Conservation (phyloP, 208 protist genomes). For the Jaenimonas drosophilae region DNA sequence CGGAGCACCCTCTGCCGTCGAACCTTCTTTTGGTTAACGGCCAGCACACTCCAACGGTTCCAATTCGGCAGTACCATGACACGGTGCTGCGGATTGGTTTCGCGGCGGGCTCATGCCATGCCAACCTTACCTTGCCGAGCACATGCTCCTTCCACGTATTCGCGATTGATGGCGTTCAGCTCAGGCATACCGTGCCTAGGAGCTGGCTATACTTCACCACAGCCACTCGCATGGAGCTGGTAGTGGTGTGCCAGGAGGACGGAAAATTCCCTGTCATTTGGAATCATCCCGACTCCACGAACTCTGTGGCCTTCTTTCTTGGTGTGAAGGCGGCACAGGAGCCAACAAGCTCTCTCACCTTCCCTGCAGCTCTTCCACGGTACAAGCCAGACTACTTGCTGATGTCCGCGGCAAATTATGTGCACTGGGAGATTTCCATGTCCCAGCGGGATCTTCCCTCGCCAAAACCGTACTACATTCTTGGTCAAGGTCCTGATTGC, state of each 20-base stretch:
- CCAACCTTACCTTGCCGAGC: conserved; percentile 58
- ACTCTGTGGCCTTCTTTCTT: conserved; percentile 54
- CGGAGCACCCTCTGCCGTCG: conserved; percentile 20
- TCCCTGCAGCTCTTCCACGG: conserved; percentile 30
- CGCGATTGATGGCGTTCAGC: conserved; percentile 64
- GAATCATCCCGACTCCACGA: too few species aligned
- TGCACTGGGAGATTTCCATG: conserved; percentile 53
- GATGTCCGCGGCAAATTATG: too few species aligned
- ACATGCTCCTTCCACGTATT: conserved; percentile 47
- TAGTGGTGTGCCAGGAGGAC: conserved; percentile 32
- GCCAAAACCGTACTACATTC: conserved; percentile 42
- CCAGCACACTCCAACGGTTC: conserved; percentile 60
- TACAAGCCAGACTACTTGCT: conserved; percentile 40
- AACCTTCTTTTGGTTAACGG: conserved; percentile 86
- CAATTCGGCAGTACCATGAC: conserved; percentile 15
- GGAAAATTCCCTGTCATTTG: conserved; percentile 44
- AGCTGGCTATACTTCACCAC: conserved; percentile 78
- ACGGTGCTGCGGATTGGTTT: conserved; percentile 61
- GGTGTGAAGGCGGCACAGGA: too few species aligned
- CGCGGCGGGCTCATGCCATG: conserved; percentile 62
- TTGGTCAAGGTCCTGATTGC: conserved; percentile 65
- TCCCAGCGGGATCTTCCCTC: conserved; percentile 34
- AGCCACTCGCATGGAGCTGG: conserved; percentile 44
- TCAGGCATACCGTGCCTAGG: conserved; percentile 22
- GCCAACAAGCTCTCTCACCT: conserved; percentile 5